phyloP scores from a whole-genome alignment of 1,284 basidiomycete species.

The Microbotryomycetes sp. region DNA sequence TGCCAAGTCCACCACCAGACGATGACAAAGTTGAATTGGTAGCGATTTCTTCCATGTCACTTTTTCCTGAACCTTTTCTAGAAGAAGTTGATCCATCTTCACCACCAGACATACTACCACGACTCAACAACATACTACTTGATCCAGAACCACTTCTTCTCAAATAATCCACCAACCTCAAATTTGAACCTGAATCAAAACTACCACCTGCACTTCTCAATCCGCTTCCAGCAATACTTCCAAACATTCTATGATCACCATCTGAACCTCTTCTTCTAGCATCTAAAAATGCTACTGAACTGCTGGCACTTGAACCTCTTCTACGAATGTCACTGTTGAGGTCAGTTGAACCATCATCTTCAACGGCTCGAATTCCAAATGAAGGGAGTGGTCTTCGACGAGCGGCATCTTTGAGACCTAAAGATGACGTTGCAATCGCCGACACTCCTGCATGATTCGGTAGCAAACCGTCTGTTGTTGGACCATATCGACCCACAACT shows the following conservation, averaged over 20 bases:
- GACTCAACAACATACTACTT: not conserved
- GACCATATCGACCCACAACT: not conserved
- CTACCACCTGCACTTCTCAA: not conserved
- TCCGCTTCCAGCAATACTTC: not conserved
- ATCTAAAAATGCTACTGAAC: conserved; percentile 12
- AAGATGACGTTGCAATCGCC: not conserved
- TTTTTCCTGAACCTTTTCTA: not conserved
- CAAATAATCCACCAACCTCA: not conserved
- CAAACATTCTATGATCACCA: not conserved
- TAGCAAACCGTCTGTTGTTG: not conserved
- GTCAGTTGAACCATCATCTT: conserved; percentile 5
- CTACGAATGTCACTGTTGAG: conserved; percentile 7
- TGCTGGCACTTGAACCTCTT: conserved; percentile 20
- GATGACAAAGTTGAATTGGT: no score
- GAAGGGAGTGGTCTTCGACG: conserved; percentile 1
- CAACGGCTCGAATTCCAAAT: conserved; percentile 25
- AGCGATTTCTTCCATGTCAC: not conserved
- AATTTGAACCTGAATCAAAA: not conserved
- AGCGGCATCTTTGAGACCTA: not conserved
- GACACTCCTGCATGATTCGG: not conserved
- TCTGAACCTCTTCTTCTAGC: not conserved
- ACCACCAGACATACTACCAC: not conserved
- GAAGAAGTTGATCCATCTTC: not conserved
- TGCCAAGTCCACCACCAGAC: no score
- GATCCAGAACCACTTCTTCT: not conserved